These are phyloP conservation scores for Borovskyia barvae DNA, from an alignment of 208 protist genomes.

Conservation along the genomic window DNA sequence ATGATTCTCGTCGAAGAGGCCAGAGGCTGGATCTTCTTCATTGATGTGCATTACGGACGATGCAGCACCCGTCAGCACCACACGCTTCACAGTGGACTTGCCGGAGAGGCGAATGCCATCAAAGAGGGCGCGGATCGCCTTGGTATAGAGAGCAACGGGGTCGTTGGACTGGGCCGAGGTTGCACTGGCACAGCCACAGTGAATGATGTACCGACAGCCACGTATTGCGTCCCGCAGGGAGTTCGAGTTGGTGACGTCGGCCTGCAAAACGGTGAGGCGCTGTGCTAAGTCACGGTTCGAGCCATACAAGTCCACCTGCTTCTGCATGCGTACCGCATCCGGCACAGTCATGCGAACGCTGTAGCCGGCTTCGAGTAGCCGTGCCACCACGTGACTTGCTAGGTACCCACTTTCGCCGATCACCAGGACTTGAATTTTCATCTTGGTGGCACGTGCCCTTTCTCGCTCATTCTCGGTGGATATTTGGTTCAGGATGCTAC, in stretches of 20 bases:
- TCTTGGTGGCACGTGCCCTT: conserved; percentile 59
- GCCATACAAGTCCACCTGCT: conserved; percentile 74
- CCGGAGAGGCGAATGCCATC: conserved; percentile 77
- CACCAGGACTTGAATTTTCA: conserved; percentile 85
- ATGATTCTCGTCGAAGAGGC: conserved; percentile 74
- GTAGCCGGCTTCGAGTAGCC: conserved; percentile 86
- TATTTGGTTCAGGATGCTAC: conserved; percentile 80
- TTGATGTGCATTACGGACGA: conserved; percentile 79
- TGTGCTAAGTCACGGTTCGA: conserved; percentile 45
- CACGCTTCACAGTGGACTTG: conserved; percentile 81
- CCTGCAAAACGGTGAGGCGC: conserved; percentile 64
- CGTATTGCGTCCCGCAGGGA: conserved; percentile 74
- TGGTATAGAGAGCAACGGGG: conserved; percentile 58
- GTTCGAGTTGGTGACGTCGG: conserved; percentile 74
- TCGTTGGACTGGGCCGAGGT: conserved; percentile 32
- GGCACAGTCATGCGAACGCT: conserved; percentile 77
- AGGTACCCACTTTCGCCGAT: conserved; percentile 85
- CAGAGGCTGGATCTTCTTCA: conserved; percentile 59
- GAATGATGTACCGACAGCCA: conserved; percentile 85
- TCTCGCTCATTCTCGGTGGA: conserved; percentile 78
- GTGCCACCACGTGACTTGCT: conserved; percentile 77
- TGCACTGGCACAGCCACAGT: conserved; percentile 74
- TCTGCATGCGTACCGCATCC: conserved; percentile 49
- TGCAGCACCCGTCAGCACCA: conserved; percentile 79
- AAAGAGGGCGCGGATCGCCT: conserved; percentile 83